These are phyloP conservation scores for Saturnispora silvae DNA, from an alignment of 805 yeast genomes.

Conservation along the genomic window DNA sequence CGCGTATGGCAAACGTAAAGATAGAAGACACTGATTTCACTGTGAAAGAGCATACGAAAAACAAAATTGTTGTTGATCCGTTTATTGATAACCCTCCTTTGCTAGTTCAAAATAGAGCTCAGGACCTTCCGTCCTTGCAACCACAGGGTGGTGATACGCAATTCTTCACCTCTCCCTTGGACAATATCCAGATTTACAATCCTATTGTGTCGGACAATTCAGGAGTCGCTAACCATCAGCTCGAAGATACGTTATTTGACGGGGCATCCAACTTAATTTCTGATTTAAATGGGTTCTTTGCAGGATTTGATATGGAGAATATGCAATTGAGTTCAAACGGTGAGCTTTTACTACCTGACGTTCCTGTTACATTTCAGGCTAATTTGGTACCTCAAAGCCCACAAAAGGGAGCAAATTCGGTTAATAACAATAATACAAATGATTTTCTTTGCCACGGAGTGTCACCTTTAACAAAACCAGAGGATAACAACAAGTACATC, in stretches of 20 bases:
- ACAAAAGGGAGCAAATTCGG: too few species aligned
- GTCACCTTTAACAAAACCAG: background rate
- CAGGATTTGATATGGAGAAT: conserved; percentile 21
- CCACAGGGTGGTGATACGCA: too few species aligned
- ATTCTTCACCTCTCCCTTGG: background rate
- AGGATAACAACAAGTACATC: conserved; percentile 2
- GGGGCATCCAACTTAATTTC: conserved; percentile 28
- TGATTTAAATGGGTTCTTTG: conserved; percentile 27
- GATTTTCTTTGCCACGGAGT: background rate
- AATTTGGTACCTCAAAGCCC: background rate
- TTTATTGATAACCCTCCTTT: conserved; percentile 14
- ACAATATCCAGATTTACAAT: background rate
- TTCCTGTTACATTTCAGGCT: background rate
- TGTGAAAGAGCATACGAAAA: background rate
- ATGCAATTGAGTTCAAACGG: conserved; percentile 7
- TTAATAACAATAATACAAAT: background rate
- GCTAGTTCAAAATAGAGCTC: conserved; percentile 19
- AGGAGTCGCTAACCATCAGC: background rate
- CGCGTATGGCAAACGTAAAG: conserved; percentile 1
- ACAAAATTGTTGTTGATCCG: conserved; percentile 9
- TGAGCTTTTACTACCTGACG: conserved; percentile 5
- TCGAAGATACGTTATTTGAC: conserved; percentile 24
- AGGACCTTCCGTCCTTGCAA: background rate
- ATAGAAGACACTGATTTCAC: background rate
- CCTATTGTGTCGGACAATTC: conserved; percentile 12